Conservation (phyloP, 164 flowering plant species). For the Vitis rupestris region DNA sequence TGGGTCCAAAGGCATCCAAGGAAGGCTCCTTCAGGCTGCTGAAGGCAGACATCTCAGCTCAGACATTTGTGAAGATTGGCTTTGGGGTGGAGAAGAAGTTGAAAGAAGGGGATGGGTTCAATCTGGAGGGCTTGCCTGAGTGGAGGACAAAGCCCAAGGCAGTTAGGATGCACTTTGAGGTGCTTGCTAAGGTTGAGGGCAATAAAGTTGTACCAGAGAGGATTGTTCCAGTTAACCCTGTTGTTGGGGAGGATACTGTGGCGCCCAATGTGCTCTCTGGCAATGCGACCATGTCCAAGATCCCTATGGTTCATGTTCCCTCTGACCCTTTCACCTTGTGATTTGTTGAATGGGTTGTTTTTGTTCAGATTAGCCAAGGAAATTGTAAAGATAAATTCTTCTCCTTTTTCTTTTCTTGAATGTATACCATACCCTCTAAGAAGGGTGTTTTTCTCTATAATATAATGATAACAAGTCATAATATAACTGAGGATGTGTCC, state of each 20-base stretch:
- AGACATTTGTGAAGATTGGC: constrained; percentile 78
- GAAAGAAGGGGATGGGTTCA: constrained; percentile 52
- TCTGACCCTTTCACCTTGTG: constrained; percentile 50
- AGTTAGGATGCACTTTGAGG: constrained; percentile 83
- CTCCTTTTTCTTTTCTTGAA: too few relatives aligned
- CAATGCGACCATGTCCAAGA: constrained; percentile 57
- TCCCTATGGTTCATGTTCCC: constrained; percentile 53
- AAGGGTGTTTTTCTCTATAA: too few relatives aligned
- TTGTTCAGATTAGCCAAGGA: neutral
- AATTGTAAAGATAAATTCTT: constrained; percentile 1
- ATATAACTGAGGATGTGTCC: too few relatives aligned
- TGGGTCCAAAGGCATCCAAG: constrained; percentile 63
- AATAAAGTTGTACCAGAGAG: constrained; percentile 74
- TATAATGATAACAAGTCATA: too few relatives aligned
- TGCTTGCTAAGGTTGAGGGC: constrained; percentile 85
- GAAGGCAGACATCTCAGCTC: constrained; percentile 84
- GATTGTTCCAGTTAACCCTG: constrained; percentile 64
- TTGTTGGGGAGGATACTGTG: constrained; percentile 49
- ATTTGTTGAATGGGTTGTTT: constrained; percentile 6
- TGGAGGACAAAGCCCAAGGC: constrained; percentile 89
- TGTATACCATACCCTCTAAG: too few relatives aligned
- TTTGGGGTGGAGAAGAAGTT: constrained; percentile 75
- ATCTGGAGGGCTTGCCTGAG: constrained; percentile 42
- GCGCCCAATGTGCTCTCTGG: constrained; percentile 50
- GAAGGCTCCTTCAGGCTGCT: constrained; percentile 70